These are phyloP conservation scores for Nothophytophthora sp. DNA, from an alignment of 352 stramenopile species.

Conservation along the genomic window DNA sequence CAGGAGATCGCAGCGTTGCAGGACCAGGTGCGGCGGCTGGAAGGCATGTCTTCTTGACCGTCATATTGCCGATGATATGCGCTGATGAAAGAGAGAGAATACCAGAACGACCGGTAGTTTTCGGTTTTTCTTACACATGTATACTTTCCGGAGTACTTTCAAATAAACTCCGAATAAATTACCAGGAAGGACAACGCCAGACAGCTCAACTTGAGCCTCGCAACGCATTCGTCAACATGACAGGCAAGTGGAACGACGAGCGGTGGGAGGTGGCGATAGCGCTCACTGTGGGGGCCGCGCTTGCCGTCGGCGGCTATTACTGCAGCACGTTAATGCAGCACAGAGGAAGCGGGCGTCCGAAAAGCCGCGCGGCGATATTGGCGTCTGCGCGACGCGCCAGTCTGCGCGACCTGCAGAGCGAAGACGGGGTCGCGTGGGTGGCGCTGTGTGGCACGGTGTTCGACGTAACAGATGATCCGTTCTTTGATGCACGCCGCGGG, in stretches of 20 bases:
- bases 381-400: slow-evolving; percentile 12
- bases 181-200: too few species aligned
- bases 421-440: slow-evolving; percentile 41
- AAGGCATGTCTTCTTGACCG: too few species aligned
- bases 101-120: too few species aligned
- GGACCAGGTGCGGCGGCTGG: not conserved
- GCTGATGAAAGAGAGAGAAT: too few species aligned
- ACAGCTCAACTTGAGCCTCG: too few species aligned
- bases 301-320: slow-evolving; percentile 26
- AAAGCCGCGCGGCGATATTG: slow-evolving; percentile 8
- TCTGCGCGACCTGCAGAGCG: slow-evolving; percentile 29
- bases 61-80: too few species aligned
- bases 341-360: not conserved
- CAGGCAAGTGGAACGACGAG: slow-evolving; percentile 7
- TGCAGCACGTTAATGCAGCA: slow-evolving; percentile 12
- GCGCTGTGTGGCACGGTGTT: slow-evolving; percentile 57
- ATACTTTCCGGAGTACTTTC: too few species aligned
- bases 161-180: too few species aligned
- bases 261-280: slow-evolving; percentile 22
- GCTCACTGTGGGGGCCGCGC: slow-evolving; percentile 13
- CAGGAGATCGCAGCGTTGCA: slow-evolving; percentile 20
- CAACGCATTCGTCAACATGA: slow-evolving; percentile 24
- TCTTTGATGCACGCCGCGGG: slow-evolving; percentile 34
- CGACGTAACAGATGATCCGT: slow-evolving; percentile 46
- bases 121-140: too few species aligned